A percentile compares a stretch with the other conserved stretches of the same genome.
Evolutionary conservation across 2,329 filamentous ascomycete species (phyloP).

Genomic region (Lachnellula suecica): DNA sequence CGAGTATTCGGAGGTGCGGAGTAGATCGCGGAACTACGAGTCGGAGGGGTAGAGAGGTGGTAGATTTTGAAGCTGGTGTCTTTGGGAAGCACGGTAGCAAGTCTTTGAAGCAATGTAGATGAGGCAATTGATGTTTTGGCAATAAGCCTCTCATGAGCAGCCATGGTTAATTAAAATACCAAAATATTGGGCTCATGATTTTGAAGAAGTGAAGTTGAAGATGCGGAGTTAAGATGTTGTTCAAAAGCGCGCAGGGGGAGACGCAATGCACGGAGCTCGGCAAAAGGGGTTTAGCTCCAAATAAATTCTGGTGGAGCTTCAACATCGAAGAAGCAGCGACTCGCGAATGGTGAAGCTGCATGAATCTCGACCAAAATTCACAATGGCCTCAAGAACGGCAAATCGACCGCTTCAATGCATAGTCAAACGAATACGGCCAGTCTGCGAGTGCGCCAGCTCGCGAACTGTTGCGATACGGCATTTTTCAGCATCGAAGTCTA

Average conservation of each 20-base stretch:
- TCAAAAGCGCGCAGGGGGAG: conserved; percentile 3
- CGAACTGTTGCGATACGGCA: conserved; percentile 19
- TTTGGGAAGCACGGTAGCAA: conserved; percentile 47
- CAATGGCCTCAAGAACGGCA: conserved; percentile 49
- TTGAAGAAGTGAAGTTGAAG: conserved; percentile 1
- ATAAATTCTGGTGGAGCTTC: conserved; percentile 20
- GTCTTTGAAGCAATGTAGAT: conserved; percentile 27
- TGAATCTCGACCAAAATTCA: not conserved
- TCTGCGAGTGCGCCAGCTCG: conserved; percentile 24
- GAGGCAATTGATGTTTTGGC: conserved; percentile 23
- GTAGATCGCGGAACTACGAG: conserved; percentile 72
- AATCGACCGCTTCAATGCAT: conserved; percentile 39
- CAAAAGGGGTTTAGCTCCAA: conserved; percentile 17
- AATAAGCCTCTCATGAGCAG: conserved; percentile 22
- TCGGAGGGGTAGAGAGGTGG: conserved; percentile 85
- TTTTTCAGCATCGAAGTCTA: conserved; percentile 25
- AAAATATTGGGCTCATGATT: conserved; percentile 20
- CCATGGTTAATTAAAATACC: conserved; percentile 30
- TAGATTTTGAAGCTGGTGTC: conserved; percentile 66
- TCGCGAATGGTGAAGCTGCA: not conserved
- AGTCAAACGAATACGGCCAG: conserved; percentile 28
- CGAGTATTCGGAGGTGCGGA: conserved; percentile 70
- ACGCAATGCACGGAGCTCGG: conserved; percentile 14
- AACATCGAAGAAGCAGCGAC: not conserved
- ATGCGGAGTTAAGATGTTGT: conserved; percentile 4